Base-by-base conservation (phyloP, 768 basidiomycete species). In the Xanthoconium purpureum region DNA sequence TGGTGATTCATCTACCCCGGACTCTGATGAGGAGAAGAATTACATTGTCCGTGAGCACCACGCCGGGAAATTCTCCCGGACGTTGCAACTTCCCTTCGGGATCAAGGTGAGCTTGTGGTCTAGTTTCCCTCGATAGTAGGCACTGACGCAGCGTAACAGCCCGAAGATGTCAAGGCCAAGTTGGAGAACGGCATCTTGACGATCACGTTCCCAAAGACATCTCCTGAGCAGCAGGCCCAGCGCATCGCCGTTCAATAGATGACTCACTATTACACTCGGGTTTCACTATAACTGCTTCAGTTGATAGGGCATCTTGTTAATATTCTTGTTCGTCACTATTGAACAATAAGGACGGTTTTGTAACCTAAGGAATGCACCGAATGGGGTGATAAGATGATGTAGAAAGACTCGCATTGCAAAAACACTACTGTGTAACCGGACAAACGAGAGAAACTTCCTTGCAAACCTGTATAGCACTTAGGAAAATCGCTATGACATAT, bases 101-200 rank as follows among this genome's bases (percentile, higher is more conserved):
- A 68, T 76, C 38, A 77, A 81, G 74, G 79, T 78, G 57, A 20
- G 67, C 20, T 11, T 43, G 29, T 2, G 7, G 3, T 43, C 13
- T 42, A 5, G 1, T 37, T 29, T 32, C 24, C 9, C 11, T 20
- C 7, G 2, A 28, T 4, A 1, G 14, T 38, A 44, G 12, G 18
- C 50, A 10, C 36, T 50, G 5, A 60, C 30, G 1, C 8, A 3
- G 28, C 5, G 0, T 28, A 50, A 48, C 50, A 81, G 79, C 64
- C 70, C n/a, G 72, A 78, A 28, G 72, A 78, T 33, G 75, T 82
- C 54, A 77, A 74, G 51, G 80, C 80, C 1, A 67, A 63, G 29
- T 77, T 81, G 75, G 75, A 77, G 47, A 63, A 80, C 37, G 80
- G 79, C 1, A 61, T 83, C 20, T 63, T 84, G 57, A 71, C 70